Evolutionary conservation across 169 alveolate species (phyloP).

Genomic region (Eimeria sp.): DNA sequence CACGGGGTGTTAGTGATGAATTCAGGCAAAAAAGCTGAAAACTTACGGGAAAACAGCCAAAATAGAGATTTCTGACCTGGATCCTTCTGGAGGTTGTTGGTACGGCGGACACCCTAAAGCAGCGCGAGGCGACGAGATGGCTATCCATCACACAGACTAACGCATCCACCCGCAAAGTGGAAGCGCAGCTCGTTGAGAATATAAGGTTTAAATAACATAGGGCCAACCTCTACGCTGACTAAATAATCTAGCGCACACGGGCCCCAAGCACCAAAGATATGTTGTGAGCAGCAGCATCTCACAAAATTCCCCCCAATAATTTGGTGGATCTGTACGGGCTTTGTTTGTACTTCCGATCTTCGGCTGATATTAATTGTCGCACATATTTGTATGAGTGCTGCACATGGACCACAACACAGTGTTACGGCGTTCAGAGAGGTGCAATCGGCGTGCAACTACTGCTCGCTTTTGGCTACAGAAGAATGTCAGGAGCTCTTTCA

Average conservation of each 20-base stretch:
- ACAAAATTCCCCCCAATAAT: background rate
- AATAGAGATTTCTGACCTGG: background rate
- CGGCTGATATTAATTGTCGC: background rate
- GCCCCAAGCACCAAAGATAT: background rate
- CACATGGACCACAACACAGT: background rate
- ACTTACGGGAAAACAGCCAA: background rate
- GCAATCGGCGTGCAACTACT: constrained; percentile 33
- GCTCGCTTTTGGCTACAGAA: background rate
- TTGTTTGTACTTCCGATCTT: background rate
- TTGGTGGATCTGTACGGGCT: background rate
- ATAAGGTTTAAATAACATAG: background rate
- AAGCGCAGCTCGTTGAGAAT: background rate
- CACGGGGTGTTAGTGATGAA: background rate
- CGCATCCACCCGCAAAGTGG: background rate
- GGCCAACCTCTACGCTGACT: background rate
- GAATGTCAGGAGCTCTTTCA: background rate
- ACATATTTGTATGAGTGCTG: background rate
- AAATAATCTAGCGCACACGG: background rate
- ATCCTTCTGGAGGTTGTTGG: no score
- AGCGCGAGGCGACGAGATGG: background rate
- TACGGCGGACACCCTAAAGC: background rate
- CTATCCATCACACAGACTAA: background rate
- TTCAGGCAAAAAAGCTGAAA: background rate
- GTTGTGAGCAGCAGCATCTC: background rate
- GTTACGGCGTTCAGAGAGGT: background rate